Percentiles rank a stretch among this genome's conserved stretches.
Conservation (phyloP, 495 filamentous ascomycete species). For the Penicillium macrosclerotiorum region DNA sequence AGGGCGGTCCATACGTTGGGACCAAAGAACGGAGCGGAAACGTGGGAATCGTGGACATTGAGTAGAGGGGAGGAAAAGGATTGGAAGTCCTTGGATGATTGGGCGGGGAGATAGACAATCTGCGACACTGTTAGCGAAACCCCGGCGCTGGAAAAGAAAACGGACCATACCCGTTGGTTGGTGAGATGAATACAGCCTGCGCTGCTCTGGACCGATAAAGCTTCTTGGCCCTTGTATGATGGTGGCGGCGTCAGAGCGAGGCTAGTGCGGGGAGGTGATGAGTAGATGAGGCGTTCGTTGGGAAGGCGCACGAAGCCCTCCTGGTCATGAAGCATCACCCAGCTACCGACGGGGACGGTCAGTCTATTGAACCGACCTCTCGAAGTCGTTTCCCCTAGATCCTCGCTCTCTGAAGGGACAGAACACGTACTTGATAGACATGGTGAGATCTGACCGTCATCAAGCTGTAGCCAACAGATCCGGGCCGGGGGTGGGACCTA, state of each 20-base stretch:
- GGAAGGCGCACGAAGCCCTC: slow-evolving; percentile 68
- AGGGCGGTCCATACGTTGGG: slow-evolving; percentile 86
- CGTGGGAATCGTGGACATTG: slow-evolving; percentile 82
- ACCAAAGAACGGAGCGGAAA: slow-evolving; percentile 92
- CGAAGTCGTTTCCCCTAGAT: not conserved
- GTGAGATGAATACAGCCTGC: slow-evolving; percentile 75
- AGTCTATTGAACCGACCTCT: not conserved
- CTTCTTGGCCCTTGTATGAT: slow-evolving; percentile 53
- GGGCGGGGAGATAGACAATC: slow-evolving; percentile 85
- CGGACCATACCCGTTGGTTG: slow-evolving; percentile 74
- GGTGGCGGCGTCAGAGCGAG: slow-evolving; percentile 61
- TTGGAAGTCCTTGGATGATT: slow-evolving; percentile 64
- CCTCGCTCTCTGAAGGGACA: no score
- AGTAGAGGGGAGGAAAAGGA: slow-evolving; percentile 89
- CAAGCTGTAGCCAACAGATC: no score
- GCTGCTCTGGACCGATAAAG: slow-evolving; percentile 56
- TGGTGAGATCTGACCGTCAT: slow-evolving; percentile 31
- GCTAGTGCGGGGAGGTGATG: slow-evolving; percentile 68
- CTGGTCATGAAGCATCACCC: slow-evolving; percentile 73
- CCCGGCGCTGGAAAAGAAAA: not conserved
- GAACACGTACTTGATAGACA: slow-evolving; percentile 66
- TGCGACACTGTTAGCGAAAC: slow-evolving; percentile 25
- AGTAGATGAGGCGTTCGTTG: slow-evolving; percentile 65
- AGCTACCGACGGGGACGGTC: slow-evolving; percentile 46
- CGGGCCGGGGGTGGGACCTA: not conserved